Percentiles rank a stretch among this genome's conserved stretches.
phyloP scores from a whole-genome alignment of 495 filamentous ascomycete genomes.

The Aspergillus heteromorphus region DNA sequence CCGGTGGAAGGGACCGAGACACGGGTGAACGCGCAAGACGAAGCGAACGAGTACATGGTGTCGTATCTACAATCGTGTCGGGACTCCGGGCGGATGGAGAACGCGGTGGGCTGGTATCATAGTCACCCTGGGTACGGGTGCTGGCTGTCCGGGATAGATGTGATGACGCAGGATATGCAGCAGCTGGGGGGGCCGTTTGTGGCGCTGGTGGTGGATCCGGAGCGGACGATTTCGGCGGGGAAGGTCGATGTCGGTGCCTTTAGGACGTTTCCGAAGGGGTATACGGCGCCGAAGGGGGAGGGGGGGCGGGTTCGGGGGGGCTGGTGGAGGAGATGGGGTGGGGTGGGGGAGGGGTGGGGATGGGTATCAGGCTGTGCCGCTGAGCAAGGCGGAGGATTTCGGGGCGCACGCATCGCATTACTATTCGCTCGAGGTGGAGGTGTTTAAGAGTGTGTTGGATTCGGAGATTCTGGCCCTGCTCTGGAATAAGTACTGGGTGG shows the following conservation, averaged over 20 bases:
- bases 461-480: constrained; percentile 75
- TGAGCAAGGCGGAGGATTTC: constrained; percentile 92
- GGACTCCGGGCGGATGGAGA: constrained; percentile 73
- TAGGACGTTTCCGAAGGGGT: constrained; percentile 77
- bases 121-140: constrained; percentile 97
- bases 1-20: constrained; percentile 98
- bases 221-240: constrained; percentile 89
- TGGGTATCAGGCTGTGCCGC: constrained; percentile 64
- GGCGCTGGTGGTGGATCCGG: constrained; percentile 94
- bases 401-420: constrained; percentile 87
- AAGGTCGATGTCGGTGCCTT: constrained; percentile 98
- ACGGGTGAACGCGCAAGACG: constrained; percentile 88
- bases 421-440: constrained; percentile 83
- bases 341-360: constrained; percentile 39
- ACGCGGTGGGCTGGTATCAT: constrained; percentile 98
- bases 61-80: constrained; percentile 71
- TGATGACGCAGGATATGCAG: constrained; percentile 76
- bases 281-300: constrained; percentile 51
- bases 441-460: constrained; percentile 91
- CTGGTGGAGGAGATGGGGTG: constrained; percentile 34
- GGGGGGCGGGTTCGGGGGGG: constrained; percentile 35
- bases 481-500: constrained; percentile 99
- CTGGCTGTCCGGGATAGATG: constrained; percentile 96
- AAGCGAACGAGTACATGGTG: constrained; percentile 96
- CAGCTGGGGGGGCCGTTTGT: constrained; percentile 91